Conservation (phyloP, 805 yeast genomes). For the Starmerella vaccinii region DNA sequence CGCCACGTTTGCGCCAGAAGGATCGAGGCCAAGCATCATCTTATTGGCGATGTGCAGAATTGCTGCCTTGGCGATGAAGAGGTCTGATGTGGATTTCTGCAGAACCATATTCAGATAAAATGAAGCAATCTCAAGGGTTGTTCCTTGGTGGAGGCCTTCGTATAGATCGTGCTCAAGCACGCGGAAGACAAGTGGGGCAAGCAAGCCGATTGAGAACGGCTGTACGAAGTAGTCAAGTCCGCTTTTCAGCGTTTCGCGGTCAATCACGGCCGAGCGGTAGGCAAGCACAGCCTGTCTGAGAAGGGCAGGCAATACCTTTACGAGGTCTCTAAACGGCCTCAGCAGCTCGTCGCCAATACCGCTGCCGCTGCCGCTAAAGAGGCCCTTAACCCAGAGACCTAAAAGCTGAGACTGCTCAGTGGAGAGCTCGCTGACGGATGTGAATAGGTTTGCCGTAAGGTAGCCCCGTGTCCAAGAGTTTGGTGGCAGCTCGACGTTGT, state of each 20-base stretch:
- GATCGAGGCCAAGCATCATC: background rate
- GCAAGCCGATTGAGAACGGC: conserved; percentile 54
- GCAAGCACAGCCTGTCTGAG: conserved; percentile 64
- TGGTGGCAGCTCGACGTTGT: conserved; percentile 2
- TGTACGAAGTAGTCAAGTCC: conserved; percentile 85
- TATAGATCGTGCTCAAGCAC: conserved; percentile 40
- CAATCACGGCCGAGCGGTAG: conserved; percentile 44
- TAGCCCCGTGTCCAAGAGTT: conserved; percentile 8
- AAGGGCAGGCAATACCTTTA: conserved; percentile 54
- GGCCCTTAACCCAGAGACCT: conserved; percentile 67
- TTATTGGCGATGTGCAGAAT: conserved; percentile 1
- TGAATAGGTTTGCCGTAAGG: conserved; percentile 1
- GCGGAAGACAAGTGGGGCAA: conserved; percentile 42
- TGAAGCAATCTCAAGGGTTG: conserved; percentile 16
- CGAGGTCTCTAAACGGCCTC: conserved; percentile 55
- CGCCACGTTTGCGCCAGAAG: background rate
- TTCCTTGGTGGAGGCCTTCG: conserved; percentile 14
- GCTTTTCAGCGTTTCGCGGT: conserved; percentile 50
- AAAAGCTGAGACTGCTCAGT: conserved; percentile 30
- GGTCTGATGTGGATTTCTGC: conserved; percentile 1
- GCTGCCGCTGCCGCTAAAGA: conserved; percentile 74
- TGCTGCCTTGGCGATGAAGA: conserved; percentile 4
- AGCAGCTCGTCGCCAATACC: conserved; percentile 61
- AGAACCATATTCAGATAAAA: conserved; percentile 11
- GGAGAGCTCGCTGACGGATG: conserved; percentile 5